phyloP scores from a whole-genome alignment of 306 rosid genomes.

The Sicyos edulis region DNA sequence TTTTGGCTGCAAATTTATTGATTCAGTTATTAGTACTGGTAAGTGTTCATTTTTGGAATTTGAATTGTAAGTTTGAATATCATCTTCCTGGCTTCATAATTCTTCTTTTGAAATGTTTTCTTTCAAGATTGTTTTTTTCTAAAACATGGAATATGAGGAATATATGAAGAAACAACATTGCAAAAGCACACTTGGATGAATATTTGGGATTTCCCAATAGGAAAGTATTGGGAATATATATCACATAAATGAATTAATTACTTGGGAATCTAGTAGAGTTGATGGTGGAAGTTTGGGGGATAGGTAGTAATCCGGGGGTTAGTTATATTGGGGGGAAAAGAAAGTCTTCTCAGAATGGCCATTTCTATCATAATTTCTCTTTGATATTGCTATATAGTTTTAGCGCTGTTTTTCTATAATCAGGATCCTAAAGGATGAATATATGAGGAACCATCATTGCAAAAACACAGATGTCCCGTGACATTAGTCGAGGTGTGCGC shows the following conservation, averaged over 20 bases:
- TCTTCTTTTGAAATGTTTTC: neutral
- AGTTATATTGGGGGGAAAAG: neutral
- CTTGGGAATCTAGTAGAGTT: neutral
- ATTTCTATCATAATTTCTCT: neutral
- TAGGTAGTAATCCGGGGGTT: neutral
- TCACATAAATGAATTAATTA: neutral
- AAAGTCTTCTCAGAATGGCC: neutral
- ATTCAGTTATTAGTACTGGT: constrained; percentile 61
- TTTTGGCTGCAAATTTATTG: constrained; percentile 62
- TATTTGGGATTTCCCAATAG: neutral
- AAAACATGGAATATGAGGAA: neutral
- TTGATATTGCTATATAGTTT: neutral
- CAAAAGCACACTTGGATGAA: neutral
- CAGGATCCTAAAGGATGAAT: neutral
- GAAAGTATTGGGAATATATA: neutral
- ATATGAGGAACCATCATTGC: neutral
- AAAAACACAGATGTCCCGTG: neutral
- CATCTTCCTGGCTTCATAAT: neutral
- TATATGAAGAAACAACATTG: neutral
- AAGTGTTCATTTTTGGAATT: constrained; percentile 23
- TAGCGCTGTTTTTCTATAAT: neutral
- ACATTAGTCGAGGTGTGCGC: no score
- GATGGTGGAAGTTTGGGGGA: neutral
- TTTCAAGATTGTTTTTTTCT: neutral
- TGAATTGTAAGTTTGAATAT: neutral